Evolutionary conservation across 192 early-diverging fungal genomes (phyloP).

Genomic region (Coemansia sp.): DNA sequence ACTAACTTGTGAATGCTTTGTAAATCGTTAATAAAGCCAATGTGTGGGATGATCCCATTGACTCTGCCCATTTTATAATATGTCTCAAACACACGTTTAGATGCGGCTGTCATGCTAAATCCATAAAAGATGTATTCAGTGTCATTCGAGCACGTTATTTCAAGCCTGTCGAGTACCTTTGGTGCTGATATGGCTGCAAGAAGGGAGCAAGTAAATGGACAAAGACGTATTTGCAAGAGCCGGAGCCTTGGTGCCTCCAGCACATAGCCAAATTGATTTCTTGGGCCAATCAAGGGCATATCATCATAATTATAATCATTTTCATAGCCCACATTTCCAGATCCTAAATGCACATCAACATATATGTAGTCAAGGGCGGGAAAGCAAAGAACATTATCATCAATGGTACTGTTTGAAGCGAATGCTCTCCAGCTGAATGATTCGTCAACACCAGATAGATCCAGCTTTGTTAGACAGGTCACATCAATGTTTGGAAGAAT

Average conservation of each 20-base stretch:
- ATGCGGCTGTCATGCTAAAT: neutral
- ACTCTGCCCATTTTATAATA: neutral
- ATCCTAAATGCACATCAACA: neutral
- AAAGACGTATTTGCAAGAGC: neutral
- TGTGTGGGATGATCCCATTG: neutral
- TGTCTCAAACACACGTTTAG: neutral
- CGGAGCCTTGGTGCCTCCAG: neutral
- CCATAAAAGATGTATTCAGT: neutral
- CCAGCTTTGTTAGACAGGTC: neutral
- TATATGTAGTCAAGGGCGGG: neutral
- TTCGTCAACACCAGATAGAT: neutral
- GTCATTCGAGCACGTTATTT: neutral
- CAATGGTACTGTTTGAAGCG: neutral
- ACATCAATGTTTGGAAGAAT: neutral
- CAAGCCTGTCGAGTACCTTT: neutral
- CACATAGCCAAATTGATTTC: neutral
- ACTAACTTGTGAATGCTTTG: neutral
- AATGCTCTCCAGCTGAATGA: conserved; percentile 1
- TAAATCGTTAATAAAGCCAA: neutral
- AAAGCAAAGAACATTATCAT: neutral
- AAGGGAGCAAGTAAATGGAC: neutral
- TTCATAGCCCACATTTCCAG: neutral
- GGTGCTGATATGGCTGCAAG: neutral
- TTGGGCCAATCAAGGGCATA: neutral
- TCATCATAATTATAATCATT: neutral